Base-by-base conservation (phyloP, 192 early-diverging fungal species). In the Entomortierella beljakovae region DNA sequence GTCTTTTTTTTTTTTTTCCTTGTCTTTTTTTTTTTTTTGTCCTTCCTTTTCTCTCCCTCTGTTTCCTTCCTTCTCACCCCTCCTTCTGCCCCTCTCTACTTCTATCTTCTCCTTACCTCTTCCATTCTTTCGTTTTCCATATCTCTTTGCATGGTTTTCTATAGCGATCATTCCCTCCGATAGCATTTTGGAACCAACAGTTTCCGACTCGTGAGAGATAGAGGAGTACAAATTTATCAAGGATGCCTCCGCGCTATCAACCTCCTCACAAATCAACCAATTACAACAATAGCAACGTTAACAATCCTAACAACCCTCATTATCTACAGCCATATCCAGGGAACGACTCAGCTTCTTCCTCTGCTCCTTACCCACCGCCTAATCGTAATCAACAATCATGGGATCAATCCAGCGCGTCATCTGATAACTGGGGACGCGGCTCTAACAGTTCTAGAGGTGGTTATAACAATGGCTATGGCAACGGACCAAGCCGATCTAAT, bases 241-340 rank as follows among this genome's bases (percentile, higher is more conserved):
- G 40, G 26, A 74, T 76, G 72, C 72, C 72, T 31, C 72, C 72
- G 22, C 72, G 72, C 51, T 76, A 76, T 43, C 72, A 75, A 33
- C 72, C 72, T 22, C 72, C 72, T 0, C 72, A 75, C 48, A 37
- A 56, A 34, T 13, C 58, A 25, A 29, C 50, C 22, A 61, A 55
- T 53, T 76, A 55, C 55, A 76, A 76, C 51, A 76, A 76, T 43
- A 62, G 72, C 59, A 76, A 76, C 72, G 42, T 68, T 53, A 76
- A 76, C 60, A 76, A 76, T 22, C 72, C 72, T 31, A 76, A 76
- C 55, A 57, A 76, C n/a, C 72, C 72, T 16, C 57, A 62, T 28
- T 76, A 76, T 57, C 25, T 76, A 26, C 72, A 68, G 29, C 64
- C 72, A 15, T 20, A 18, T 31, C 71, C 71, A 32, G 23, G 52